Conservation (phyloP, 1,284 basidiomycete species). For the Ceratobasidium sp. region DNA sequence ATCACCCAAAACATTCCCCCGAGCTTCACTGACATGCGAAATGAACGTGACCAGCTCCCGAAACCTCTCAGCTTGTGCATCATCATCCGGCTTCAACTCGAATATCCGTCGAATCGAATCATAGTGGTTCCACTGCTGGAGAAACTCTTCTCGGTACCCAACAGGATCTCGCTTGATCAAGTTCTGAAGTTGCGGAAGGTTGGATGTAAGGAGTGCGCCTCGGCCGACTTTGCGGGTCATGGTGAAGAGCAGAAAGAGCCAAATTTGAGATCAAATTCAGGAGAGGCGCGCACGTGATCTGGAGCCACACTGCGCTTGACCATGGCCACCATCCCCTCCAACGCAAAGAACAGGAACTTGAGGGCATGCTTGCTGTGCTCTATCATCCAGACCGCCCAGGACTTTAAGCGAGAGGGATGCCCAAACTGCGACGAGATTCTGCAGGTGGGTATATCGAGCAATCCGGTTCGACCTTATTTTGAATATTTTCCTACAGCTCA, state of each 20-base stretch:
- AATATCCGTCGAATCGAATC: constrained; percentile 87
- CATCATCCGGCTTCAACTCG: constrained; percentile 67
- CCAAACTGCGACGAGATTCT: constrained; percentile 97
- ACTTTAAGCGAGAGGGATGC: constrained; percentile 88
- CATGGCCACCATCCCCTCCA: constrained; percentile 58
- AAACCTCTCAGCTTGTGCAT: constrained; percentile 82
- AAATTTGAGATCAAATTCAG: constrained; percentile 39
- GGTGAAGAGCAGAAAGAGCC: constrained; percentile 4
- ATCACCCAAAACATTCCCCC: constrained; percentile 29
- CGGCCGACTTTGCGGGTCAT: constrained; percentile 42
- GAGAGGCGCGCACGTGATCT: background rate
- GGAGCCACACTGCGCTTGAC: constrained; percentile 9
- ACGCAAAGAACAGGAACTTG: constrained; percentile 72
- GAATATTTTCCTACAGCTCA: constrained; percentile 73
- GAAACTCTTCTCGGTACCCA: constrained; percentile 94
- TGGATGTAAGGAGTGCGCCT: constrained; percentile 56
- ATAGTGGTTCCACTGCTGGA: constrained; percentile 99
- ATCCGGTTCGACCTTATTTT: background rate
- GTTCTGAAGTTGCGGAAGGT: constrained; percentile 83
- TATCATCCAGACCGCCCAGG: constrained; percentile 81
- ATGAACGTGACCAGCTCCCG: constrained; percentile 87
- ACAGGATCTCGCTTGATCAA: constrained; percentile 93
- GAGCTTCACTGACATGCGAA: constrained; percentile 72
- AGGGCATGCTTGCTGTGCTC: constrained; percentile 94
- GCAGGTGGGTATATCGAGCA: constrained; percentile 63